These are phyloP conservation scores for Lophium mytilinum DNA, from an alignment of 495 filamentous ascomycete species.

Conservation along the genomic window DNA sequence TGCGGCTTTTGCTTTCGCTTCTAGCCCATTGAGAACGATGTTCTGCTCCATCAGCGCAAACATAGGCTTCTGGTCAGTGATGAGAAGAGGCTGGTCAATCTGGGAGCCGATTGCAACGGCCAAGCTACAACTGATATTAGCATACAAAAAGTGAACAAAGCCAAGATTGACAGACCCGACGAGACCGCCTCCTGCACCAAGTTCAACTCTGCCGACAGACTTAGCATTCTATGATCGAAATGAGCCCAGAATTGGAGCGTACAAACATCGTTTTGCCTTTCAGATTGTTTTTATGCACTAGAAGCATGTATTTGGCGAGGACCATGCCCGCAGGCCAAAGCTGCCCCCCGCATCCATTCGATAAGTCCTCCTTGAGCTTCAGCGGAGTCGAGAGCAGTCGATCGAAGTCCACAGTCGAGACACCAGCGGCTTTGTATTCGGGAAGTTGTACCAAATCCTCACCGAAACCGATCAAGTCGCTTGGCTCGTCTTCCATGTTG, in stretches of 20 bases:
- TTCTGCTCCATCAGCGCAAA: conserved; percentile 74
- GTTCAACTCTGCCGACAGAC: conserved; percentile 58
- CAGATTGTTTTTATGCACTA: conserved; percentile 53
- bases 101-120: conserved; percentile 54
- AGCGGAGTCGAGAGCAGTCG: conserved; percentile 63
- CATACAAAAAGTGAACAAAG: neutral
- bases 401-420: conserved; percentile 59
- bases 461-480: conserved; percentile 39
- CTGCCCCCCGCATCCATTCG: conserved; percentile 81
- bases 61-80: conserved; percentile 87
- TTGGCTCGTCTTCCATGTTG: conserved; percentile 12
- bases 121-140: conserved; percentile 36
- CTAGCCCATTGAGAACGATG: conserved; percentile 65
- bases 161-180: conserved; percentile 46
- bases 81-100: conserved; percentile 47
- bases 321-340: conserved; percentile 92
- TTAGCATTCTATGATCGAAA: conserved; percentile 6
- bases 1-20: conserved; percentile 48
- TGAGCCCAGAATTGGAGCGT: conserved; percentile 1
- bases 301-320: conserved; percentile 73
- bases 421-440: conserved; percentile 53
- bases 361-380: conserved; percentile 72
- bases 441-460: conserved; percentile 62
- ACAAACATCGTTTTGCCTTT: conserved; percentile 66
- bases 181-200: conserved; percentile 86